phyloP scores from a whole-genome alignment of 1,284 basidiomycete genomes.

The Ganoderma sp. region DNA sequence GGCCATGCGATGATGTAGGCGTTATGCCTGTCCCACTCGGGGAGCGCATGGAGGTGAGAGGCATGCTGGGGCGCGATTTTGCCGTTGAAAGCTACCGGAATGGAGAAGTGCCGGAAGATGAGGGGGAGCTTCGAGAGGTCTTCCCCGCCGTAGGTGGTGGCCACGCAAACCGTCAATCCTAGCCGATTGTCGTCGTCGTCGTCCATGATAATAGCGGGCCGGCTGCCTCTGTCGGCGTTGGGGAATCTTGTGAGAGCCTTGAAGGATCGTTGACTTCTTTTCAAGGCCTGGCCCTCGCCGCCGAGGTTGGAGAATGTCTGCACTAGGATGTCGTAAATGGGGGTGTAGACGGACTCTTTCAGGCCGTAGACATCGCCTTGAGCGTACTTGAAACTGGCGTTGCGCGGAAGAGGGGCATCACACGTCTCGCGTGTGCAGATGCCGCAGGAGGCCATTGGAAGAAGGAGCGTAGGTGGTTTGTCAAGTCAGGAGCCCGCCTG shows the following conservation, averaged over 20 bases:
- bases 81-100: background rate
- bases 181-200: background rate
- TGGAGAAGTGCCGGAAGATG: conserved; percentile 1
- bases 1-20: background rate
- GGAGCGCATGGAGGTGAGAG: background rate
- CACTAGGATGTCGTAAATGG: background rate
- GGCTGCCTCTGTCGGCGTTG: background rate
- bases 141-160: background rate
- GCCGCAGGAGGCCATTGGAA: background rate
- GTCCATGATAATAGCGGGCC: background rate
- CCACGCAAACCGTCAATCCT: background rate
- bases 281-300: background rate
- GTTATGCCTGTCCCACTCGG: background rate
- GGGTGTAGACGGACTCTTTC: background rate
- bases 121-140: background rate
- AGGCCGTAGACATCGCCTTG: background rate
- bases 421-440: background rate
- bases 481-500: background rate
- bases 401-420: background rate
- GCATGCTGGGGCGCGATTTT: background rate
- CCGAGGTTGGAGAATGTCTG: background rate
- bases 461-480: background rate
- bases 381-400: background rate
- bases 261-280: background rate
- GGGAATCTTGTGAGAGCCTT: background rate